A percentile compares a stretch with the other conserved stretches of the same genome.
Evolutionary conservation across 495 filamentous ascomycete species (phyloP).

Genomic region (Lasiosphaeria miniovina): DNA sequence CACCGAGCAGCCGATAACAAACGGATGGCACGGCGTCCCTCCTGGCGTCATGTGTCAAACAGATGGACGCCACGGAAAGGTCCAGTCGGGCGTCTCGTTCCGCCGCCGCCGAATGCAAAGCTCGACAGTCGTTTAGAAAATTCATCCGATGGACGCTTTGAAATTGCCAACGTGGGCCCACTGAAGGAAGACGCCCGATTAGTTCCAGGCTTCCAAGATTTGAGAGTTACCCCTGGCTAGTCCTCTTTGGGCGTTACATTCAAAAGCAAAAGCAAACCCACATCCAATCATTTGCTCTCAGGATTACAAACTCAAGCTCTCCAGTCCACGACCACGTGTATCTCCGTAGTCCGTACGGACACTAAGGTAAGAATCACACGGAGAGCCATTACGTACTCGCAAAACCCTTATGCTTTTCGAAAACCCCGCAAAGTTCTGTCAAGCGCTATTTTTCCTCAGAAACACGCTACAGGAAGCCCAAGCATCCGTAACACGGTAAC

Average conservation of each 20-base stretch:
- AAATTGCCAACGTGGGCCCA: conserved; percentile 1
- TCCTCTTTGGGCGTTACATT: conserved; percentile 15
- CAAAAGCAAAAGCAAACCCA: not conserved
- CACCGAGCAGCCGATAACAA: no score
- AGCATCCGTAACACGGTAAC: no score
- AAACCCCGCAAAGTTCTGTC: no score
- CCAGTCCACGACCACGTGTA: not conserved
- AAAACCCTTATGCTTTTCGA: no score
- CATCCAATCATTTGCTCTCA: not conserved
- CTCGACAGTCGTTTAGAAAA: not conserved
- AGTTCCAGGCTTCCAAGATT: conserved; percentile 1
- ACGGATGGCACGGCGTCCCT: not conserved
- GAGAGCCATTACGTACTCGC: no score
- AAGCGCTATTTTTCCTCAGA: no score
- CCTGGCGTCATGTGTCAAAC: not conserved
- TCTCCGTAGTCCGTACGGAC: no score
- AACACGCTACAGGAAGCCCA: no score
- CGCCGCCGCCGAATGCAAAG: not conserved
- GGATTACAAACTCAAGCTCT: not conserved
- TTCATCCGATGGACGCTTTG: not conserved
- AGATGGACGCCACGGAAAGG: not conserved
- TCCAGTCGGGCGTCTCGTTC: not conserved
- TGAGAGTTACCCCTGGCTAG: conserved; percentile 21
- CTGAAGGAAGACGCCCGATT: conserved; percentile 16
- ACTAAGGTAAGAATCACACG: no score